These are phyloP conservation scores for Populus hybrid DNA, from an alignment of 441 rosid species.

Conservation along the genomic window DNA sequence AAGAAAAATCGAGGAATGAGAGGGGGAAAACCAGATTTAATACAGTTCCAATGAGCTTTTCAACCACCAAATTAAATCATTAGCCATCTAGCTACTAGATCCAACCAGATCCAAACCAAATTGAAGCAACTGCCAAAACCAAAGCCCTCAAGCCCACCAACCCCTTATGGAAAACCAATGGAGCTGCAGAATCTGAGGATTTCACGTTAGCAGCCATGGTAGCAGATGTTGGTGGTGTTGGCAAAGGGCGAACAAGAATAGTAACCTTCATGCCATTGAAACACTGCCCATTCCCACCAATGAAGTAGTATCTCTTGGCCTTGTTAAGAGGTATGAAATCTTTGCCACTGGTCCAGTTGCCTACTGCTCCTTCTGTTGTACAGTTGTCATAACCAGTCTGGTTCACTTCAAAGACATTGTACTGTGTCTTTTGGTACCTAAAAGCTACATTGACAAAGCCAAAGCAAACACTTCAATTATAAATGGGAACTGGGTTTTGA, in stretches of 20 bases:
- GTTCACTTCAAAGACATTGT: slow-evolving; percentile 77
- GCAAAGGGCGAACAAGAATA: slow-evolving; percentile 52
- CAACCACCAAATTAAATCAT: not conserved
- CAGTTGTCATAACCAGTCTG: slow-evolving; percentile 77
- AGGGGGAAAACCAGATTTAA: not conserved
- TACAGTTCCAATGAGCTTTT: not conserved
- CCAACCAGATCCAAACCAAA: slow-evolving; percentile 42
- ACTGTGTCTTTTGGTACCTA: slow-evolving; percentile 69
- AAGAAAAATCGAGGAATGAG: not conserved
- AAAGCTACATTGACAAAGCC: slow-evolving; percentile 40
- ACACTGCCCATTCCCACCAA: slow-evolving; percentile 74
- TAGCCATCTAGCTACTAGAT: slow-evolving; percentile 18
- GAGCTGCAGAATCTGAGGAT: slow-evolving; percentile 29
- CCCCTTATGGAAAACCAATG: slow-evolving; percentile 14
- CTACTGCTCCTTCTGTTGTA: slow-evolving; percentile 61
- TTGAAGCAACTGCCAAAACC: slow-evolving; percentile 28
- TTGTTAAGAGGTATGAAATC: slow-evolving; percentile 56
- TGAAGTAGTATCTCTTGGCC: slow-evolving; percentile 66
- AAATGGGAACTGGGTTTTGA: slow-evolving; percentile 8
- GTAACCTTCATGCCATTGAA: slow-evolving; percentile 72
- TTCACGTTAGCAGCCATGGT: slow-evolving; percentile 21
- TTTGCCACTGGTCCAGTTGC: slow-evolving; percentile 75
- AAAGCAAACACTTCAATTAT: not conserved
- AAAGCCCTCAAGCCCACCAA: slow-evolving; percentile 27
- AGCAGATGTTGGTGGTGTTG: slow-evolving; percentile 35